Evolutionary conservation across 208 protist genomes (phyloP), one percentile per base, ranked within the genome.

Genomic region (Polymyxa betae): DNA sequence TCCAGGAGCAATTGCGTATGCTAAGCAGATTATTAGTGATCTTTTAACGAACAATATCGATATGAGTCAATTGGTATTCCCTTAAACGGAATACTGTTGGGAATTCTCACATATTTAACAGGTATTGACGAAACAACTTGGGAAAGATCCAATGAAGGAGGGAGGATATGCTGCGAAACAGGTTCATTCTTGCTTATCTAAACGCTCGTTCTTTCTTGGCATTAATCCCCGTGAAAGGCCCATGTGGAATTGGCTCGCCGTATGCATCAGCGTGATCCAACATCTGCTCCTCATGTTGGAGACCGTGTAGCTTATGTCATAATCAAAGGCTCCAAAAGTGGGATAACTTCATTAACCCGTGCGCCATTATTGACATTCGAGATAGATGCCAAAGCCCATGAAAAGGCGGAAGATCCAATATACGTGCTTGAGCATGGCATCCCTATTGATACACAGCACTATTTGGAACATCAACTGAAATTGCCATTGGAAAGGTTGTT

Each of bases 331-430:
- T 52, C 45, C 0, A 91, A 88, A 32, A 40, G 77, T 66, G 72
- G 10, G 12, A 38, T 90, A 60, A 40, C 44, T n/a, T 90, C 35
- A 89, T 72, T 38, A n/a, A 45, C 29, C 24, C 20, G 32, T 32
- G 10, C 12, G 1, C n/a, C 1, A 66, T 72, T 24, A 66, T 90
- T 45, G 20, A 38, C 29, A 38, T 38, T 38, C 12, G 16, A 12
- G 12, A 90, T 88, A 89, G 92, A 92, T 41, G 94, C 97, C 77
- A 98, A 98, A 91, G 97, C 97, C 24, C 99, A 98, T 92, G 98
- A 99, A 91, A 98, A 98, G 66, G 97, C 97, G n/a, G 99, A 99
- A 95, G 99, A 99, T 94, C 99, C 99, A 29, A 97, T 99, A 10
- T 99, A 98, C 93, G 99, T 97, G 0, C 93, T 99, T 10, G 95